A percentile compares a stretch with the other conserved stretches of the same genome.
Evolutionary conservation across 2,329 filamentous ascomycete species (phyloP).

Genomic region (Fusarium ambrosium): DNA sequence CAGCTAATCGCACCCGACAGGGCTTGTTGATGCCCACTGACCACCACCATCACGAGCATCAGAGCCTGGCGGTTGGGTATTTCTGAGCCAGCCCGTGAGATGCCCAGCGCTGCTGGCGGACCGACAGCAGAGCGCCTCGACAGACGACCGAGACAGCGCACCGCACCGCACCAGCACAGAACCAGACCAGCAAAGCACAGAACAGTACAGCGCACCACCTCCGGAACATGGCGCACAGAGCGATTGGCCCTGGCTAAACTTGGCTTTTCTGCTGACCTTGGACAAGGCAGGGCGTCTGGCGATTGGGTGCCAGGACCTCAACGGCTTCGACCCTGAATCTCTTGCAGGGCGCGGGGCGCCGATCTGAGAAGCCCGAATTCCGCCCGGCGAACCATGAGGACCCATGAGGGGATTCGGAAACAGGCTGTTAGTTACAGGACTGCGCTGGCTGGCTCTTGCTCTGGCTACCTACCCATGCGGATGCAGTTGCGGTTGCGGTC

Average conservation of each 20-base stretch:
- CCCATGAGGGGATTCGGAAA: slow-evolving; percentile 12
- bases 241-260: slow-evolving; percentile 1
- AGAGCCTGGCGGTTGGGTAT: slow-evolving; percentile 33
- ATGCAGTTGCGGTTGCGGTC: neutral
- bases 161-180: slow-evolving; percentile 6
- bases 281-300: slow-evolving; percentile 10
- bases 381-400: slow-evolving; percentile 19
- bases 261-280: slow-evolving; percentile 17
- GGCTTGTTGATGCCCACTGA: slow-evolving; percentile 48
- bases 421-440: slow-evolving; percentile 13
- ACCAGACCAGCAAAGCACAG: slow-evolving; percentile 27
- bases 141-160: neutral
- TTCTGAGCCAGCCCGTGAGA: slow-evolving; percentile 4
- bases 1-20: slow-evolving; percentile 47
- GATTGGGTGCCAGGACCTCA: slow-evolving; percentile 23
- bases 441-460: neutral
- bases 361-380: slow-evolving; percentile 28
- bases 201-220: slow-evolving; percentile 25
- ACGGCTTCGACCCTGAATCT: slow-evolving; percentile 15
- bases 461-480: neutral
- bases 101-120: slow-evolving; percentile 8
- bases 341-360: slow-evolving; percentile 11
- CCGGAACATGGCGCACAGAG: slow-evolving; percentile 14
- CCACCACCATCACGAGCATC: slow-evolving; percentile 39
- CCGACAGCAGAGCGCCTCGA: neutral